Percentiles rank a stretch among this genome's conserved stretches.
Evolutionary conservation across 164 flowering plant genomes (phyloP).

Genomic region (Saururus chinensis): DNA sequence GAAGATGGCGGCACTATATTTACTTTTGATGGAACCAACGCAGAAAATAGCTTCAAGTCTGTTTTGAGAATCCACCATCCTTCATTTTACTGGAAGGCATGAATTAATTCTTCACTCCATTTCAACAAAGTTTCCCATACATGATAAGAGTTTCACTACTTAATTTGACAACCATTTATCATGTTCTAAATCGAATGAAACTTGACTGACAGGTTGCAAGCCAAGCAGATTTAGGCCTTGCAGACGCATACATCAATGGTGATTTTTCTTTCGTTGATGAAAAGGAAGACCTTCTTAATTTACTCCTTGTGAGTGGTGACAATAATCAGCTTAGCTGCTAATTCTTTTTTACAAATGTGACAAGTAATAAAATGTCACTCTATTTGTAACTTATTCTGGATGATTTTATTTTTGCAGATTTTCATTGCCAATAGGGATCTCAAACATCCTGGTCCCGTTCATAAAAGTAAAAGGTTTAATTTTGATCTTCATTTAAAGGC

Average conservation of each 20-base stretch:
- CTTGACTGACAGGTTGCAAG: conserved; percentile 52
- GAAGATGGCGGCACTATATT: conserved; percentile 88
- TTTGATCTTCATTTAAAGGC: background rate
- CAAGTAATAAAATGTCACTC: background rate
- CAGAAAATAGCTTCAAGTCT: conserved; percentile 34
- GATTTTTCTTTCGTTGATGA: conserved; percentile 77
- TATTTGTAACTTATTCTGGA: background rate
- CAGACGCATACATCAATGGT: conserved; percentile 85
- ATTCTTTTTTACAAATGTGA: no score
- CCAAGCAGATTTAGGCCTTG: conserved; percentile 90
- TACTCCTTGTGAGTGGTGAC: conserved; percentile 70
- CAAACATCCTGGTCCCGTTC: conserved; percentile 22
- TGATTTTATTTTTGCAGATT: conserved; percentile 37
- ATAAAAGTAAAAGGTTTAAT: conserved; percentile 40
- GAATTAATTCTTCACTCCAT: background rate
- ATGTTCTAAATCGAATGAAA: background rate
- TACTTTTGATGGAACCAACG: conserved; percentile 52
- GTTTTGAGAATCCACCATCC: conserved; percentile 60
- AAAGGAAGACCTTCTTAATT: conserved; percentile 62
- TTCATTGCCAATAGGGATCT: conserved; percentile 70
- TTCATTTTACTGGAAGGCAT: conserved; percentile 90
- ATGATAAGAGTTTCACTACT: no score
- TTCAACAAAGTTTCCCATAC: background rate
- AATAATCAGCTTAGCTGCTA: background rate
- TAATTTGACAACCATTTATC: background rate